Evolutionary conservation across 192 early-diverging fungal species (phyloP).

Genomic region (Coemansia sp.): DNA sequence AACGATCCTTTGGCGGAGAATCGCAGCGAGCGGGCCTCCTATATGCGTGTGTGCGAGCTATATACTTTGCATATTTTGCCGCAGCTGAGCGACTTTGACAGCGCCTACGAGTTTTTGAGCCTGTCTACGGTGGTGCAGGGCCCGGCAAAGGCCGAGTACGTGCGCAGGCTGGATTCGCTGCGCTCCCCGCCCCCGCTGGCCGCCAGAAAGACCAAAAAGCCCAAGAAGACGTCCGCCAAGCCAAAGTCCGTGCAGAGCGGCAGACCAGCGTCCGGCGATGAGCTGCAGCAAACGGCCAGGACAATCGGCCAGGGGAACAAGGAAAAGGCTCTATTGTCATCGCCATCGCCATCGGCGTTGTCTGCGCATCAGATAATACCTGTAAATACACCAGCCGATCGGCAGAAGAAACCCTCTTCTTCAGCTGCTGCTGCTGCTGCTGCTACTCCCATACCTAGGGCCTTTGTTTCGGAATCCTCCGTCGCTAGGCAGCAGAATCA

Average conservation of each 20-base stretch:
- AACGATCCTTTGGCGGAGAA: neutral
- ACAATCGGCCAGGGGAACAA: too few species aligned
- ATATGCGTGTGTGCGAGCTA: conserved; percentile 47
- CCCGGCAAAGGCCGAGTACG: conserved; percentile 20
- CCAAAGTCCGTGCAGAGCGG: too few species aligned
- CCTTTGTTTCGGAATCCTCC: too few species aligned
- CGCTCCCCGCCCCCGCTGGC: conserved; percentile 4
- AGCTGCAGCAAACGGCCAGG: too few species aligned
- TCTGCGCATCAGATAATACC: too few species aligned
- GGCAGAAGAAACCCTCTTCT: too few species aligned
- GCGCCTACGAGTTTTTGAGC: conserved; percentile 33
- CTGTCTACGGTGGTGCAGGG: conserved; percentile 12
- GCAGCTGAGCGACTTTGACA: conserved; percentile 33
- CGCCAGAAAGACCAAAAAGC: neutral
- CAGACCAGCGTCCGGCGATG: too few species aligned
- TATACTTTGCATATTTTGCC: conserved; percentile 47
- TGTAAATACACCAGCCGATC: too few species aligned
- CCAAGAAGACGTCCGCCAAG: conserved; percentile 12
- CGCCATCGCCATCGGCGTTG: too few species aligned
- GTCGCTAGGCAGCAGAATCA: too few species aligned
- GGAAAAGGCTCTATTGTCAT: too few species aligned
- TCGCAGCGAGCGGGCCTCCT: conserved; percentile 22
- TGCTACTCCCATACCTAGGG: neutral
- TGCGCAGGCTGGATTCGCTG: conserved; percentile 31
- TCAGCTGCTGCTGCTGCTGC: neutral